phyloP scores from a whole-genome alignment of 2,329 filamentous ascomycete species.

The Zasmidium cellare region DNA sequence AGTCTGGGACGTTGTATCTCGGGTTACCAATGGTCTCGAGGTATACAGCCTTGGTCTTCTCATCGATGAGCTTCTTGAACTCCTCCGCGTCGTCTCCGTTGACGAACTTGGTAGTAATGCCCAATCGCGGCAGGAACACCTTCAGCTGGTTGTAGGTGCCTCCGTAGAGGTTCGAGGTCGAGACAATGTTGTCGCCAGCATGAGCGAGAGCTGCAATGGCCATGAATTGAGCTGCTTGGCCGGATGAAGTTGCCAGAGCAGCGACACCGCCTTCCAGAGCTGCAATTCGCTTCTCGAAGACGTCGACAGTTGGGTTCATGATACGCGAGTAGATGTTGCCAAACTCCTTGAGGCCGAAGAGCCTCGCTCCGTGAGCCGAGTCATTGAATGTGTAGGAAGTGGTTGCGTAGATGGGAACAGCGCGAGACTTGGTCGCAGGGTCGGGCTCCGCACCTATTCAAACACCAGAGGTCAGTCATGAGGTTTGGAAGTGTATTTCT shows the following conservation, averaged over 20 bases:
- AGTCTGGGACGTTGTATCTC: conserved; percentile 87
- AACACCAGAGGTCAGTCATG: conserved; percentile 7
- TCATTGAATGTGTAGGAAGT: conserved; percentile 94
- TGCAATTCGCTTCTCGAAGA: conserved; percentile 95
- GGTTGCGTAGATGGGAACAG: conserved; percentile 93
- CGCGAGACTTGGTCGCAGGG: conserved; percentile 77
- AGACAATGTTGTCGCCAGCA: conserved; percentile 88
- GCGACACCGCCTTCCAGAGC: conserved; percentile 90
- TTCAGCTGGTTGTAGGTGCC: conserved; percentile 98
- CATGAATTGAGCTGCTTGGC: conserved; percentile 92
- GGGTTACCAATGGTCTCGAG: conserved; percentile 94
- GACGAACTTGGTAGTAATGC: conserved; percentile 86
- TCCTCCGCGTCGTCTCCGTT: conserved; percentile 76
- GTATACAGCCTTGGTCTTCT: conserved; percentile 90
- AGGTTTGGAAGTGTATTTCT: neutral
- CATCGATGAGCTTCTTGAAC: conserved; percentile 80
- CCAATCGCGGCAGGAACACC: conserved; percentile 81
- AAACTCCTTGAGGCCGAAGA: conserved; percentile 95
- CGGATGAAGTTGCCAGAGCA: conserved; percentile 80
- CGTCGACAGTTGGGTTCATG: conserved; percentile 93
- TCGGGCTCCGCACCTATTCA: conserved; percentile 72
- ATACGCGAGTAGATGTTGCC: conserved; percentile 98
- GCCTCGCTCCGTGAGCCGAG: conserved; percentile 88
- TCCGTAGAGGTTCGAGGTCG: conserved; percentile 87
- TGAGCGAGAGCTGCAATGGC: conserved; percentile 80